Base-by-base conservation (phyloP, 2,329 filamentous ascomycete genomes). In the Ophiosphaerella korrae region DNA sequence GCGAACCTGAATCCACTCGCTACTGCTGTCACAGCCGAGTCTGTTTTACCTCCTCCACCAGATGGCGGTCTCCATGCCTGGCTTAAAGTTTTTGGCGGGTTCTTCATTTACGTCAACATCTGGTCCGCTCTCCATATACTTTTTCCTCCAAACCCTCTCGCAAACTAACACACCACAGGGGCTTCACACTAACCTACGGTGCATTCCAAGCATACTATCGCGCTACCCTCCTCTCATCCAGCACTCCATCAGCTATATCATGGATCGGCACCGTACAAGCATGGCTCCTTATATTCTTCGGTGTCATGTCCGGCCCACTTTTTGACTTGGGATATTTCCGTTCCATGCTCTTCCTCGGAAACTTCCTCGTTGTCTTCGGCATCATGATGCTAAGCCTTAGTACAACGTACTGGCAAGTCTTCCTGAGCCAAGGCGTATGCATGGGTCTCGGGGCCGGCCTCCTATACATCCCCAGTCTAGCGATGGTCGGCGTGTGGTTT, bases 321-420 rank as follows among this genome's bases (percentile, higher is more conserved):
- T 76, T 89, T 51, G 77, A 79, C 43, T 55, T 73, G 8, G 77
- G 77, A 2, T 77, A 76, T 47, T 78, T 78, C 59, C 69, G 74
- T 0, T 64, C 84, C 2, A 60, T 84, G 26, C 55, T 71, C 40
- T 51, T 66, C 47, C 53, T 62, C 2, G 84, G 84, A 13, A 80
- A 79, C 2, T 82, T 53, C 66, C 75, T 74, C 2, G 78, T 85
- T 37, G 80, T 87, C 3, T 81, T 87, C 45, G 81, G 83, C 3
- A 69, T 87, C 9, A 86, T 88, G 82, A 85, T 86, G 83, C 75
- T 83, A 1, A 82, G 78, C 18, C 65, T 87, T 55, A 84, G 74
- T 40, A 80, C 74, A 3, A 58, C 78, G 44, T 83, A 82, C 57
- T 83, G 81, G 65, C 81, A 83, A 50, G 77, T 82, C 45, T 70